Evolutionary conservation across 1,139 yeast species (phyloP), one percentile per base, ranked within the genome.

Genomic region (Blastobotrys apis): DNA sequence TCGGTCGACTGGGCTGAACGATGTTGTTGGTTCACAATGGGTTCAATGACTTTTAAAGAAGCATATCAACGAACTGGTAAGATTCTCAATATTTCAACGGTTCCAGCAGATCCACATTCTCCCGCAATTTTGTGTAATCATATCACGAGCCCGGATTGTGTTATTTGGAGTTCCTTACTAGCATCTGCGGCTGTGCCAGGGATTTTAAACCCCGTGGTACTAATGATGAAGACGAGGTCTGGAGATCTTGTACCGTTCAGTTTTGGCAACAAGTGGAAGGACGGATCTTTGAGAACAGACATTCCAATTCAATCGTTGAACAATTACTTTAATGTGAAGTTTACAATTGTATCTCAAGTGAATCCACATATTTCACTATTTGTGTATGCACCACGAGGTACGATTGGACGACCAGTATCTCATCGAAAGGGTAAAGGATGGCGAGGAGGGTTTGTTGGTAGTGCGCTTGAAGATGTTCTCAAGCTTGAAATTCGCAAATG

Each of bases 141-240:
- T 56, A 74, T 83, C 46, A 84, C 94, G 0, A 77, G 90, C 5
- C 94, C 94, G 9, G 76, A 82, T 60, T 83, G 92, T 59, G 81
- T 84, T n/a, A 80, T 84, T 17, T 84, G 94, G 94, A 79, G 86
- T 2, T 71, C 90, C 0, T 66, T 84, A 50, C 66, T 84, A 37
- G 94, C 94, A 0, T 80, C 88, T 10, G 78, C 87, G 3, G 94
- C 94, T 0, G 94, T 84, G 6, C 94, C 94, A 0, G 94, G 94
- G 0, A 81, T 84, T n/a, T 66, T 84, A 46, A 81, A 82, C 50
- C 94, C 94, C 0, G 92, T 84, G 23, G 87, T 82, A 4, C 66
- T 84, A 44, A 81, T 84, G 90, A 81, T 78, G 79, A 82, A 81
- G 54, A 73, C 73, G 38, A 68, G 72, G 4, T 64, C 66, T 6